Base-by-base conservation (phyloP, 164 flowering plant species). In the Liquidambar formosana region DNA sequence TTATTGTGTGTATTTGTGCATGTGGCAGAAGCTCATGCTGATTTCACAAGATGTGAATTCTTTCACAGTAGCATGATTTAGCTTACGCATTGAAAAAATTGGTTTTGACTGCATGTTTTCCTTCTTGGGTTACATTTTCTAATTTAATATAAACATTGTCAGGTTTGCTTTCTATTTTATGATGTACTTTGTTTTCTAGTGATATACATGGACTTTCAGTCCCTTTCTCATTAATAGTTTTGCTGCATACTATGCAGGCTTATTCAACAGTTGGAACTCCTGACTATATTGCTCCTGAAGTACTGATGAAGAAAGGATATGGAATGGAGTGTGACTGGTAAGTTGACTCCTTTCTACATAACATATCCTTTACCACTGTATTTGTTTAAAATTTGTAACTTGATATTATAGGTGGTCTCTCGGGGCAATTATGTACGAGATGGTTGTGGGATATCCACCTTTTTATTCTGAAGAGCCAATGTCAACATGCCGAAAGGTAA, bases 381-480 rank as follows among this genome's bases (percentile, higher is more conserved):
- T 38, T 54, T 56, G 8, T 19, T 64, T 54, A 21, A 25, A 27
- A 25, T 33, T 15, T 26, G 47, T 53, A 43, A 73, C 44, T n/a
- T 18, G 47, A 38, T 43, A 16, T 57, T 68, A 28, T 22, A 85
- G 89, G 89, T 83, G 89, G 89, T 85, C 89, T 45, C 82, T 85
- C 41, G 89, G 86, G 49, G 86, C 86, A 33, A 33, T 33, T 33
- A 33, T 33, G 41, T 33, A 33, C 41, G 41, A 33, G 41, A 33
- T 33, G 41, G 85, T 85, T 48, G 85, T 85, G 67, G 89, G 89
- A 13, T 85, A 77, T 71, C 89, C 89, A 41, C 89, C 89, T 64
- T 85, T 85, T 73, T 85, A 85, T 72, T 85, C 89, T 49, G 87
- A 83, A 52, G 89, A 85, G 51, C 87, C 89, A 47, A 83, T 85